Evolutionary conservation across 176 grass and related monocot genomes (phyloP), one percentile per base, ranked within the genome.

Genomic region (Phragmites australis): DNA sequence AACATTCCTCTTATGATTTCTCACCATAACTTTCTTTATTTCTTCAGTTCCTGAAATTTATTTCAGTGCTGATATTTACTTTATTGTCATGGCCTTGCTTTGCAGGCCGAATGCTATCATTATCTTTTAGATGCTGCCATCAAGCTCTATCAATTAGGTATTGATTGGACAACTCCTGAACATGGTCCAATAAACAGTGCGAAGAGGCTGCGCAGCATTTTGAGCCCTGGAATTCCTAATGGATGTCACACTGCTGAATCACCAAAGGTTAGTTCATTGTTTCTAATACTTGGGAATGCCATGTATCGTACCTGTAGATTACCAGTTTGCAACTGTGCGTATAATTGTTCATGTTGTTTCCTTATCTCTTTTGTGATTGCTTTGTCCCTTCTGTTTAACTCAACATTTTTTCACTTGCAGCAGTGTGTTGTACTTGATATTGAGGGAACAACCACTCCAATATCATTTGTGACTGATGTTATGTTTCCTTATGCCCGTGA

Each of bases 121-220:
- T 98, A 93, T 91, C 92, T 98, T 80, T 89, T 94, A 69, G 92
- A 94, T 91, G 92, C 92, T 77, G 88, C 92, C 25, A 87, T 98
- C 80, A 94, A 88, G 73, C 88, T 98, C 39, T 84, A 98, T 83
- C 96, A 94, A 27, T 71, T 98, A 66, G 90, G 92, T 57, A 91
- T 98, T 78, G 96, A 98, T 51, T 94, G 90, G 86, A 86, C 84
- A 22, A 94, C 88, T 74, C 90, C 96, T 66, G 78, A 81, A 17
- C 92, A 98, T 82, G 92, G 96, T 48, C 86, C 83, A 55, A 65
- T 87, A 85, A 87, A 70, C 37, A 82, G 31, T 81, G 60, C 69
- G 8, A 94, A 86, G 86, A 82, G 77, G 79, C 50, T 52, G 43
- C 12, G 18, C 44, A 78, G 66, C 66, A 66, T 82, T 84, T 32